Evolutionary conservation across 2,329 filamentous ascomycete species (phyloP).

Genomic region (Colletotrichum truncatum): DNA sequence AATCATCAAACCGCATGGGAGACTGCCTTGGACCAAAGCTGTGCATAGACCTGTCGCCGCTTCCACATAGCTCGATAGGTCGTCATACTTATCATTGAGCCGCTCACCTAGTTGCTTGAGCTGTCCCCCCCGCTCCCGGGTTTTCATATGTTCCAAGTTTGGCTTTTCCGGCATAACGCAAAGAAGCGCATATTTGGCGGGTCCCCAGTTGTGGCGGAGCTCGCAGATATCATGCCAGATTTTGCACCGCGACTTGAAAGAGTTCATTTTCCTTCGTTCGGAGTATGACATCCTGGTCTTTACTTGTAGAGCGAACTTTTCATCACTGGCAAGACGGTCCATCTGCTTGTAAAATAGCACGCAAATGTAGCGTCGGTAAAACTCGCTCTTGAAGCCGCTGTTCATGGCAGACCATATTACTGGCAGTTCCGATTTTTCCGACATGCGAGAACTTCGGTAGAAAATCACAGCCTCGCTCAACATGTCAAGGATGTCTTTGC

Average conservation of each 20-base stretch:
- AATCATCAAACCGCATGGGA: neutral
- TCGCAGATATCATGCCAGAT: conserved; percentile 2
- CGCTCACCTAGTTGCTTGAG: neutral
- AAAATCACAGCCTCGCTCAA: neutral
- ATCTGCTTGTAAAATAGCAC: conserved; percentile 1
- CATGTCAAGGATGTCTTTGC: neutral
- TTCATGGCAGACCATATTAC: conserved; percentile 4
- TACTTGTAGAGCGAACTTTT: neutral
- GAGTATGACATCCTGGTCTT: neutral
- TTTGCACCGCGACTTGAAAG: neutral
- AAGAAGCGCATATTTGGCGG: neutral
- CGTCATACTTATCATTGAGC: neutral
- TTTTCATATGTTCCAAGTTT: neutral
- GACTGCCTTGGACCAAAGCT: neutral
- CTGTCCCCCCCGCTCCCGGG: neutral
- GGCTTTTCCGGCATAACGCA: neutral
- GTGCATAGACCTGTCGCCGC: neutral
- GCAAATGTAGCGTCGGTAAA: neutral
- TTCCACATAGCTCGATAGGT: neutral
- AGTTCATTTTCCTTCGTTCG: neutral
- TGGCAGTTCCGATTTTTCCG: neutral
- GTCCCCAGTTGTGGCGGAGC: neutral
- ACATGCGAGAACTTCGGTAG: neutral
- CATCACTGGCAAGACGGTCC: neutral
- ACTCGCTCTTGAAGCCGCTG: neutral